phyloP scores from a whole-genome alignment of 306 rosid species.

The Pterocarpus macrocarpus region DNA sequence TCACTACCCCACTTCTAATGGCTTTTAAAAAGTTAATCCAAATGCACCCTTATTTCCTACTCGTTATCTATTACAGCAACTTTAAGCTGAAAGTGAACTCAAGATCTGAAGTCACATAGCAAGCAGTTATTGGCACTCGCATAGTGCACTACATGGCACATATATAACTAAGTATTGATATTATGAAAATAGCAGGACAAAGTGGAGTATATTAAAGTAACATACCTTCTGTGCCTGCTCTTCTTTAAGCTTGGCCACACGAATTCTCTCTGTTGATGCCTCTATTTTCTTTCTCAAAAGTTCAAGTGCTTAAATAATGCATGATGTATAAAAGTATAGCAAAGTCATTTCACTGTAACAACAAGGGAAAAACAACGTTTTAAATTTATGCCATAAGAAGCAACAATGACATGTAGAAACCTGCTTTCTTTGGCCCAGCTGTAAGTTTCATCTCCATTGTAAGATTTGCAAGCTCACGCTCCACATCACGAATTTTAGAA shows the following conservation, averaged over 20 bases:
- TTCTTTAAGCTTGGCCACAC: constrained; percentile 81
- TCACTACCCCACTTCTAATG: too few species aligned
- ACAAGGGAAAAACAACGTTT: constrained; percentile 33
- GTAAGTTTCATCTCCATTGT: constrained; percentile 90
- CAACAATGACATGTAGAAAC: constrained; percentile 57
- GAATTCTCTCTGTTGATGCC: constrained; percentile 76
- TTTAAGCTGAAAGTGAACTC: constrained; percentile 17
- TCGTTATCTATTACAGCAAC: constrained; percentile 17
- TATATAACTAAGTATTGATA: constrained; percentile 13
- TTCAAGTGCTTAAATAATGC: constrained; percentile 77
- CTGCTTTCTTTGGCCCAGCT: constrained; percentile 96
- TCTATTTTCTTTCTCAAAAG: constrained; percentile 93
- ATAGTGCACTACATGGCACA: constrained; percentile 3
- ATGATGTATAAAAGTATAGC: constrained; percentile 41
- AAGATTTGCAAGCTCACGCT: constrained; percentile 84
- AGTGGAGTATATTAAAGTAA: constrained; percentile 36
- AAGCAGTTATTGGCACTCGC: constrained; percentile 25
- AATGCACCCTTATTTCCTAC: neutral
- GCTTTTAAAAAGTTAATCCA: too few species aligned
- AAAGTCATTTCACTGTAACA: constrained; percentile 48
- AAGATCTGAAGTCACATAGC: constrained; percentile 29
- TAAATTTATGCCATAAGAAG: constrained; percentile 12
- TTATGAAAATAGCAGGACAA: constrained; percentile 38
- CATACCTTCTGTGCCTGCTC: constrained; percentile 77
- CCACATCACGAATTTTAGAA: constrained; percentile 91